phyloP scores from a whole-genome alignment of 108 stramenopile species.

The Fragilariopsis cylindrus region DNA sequence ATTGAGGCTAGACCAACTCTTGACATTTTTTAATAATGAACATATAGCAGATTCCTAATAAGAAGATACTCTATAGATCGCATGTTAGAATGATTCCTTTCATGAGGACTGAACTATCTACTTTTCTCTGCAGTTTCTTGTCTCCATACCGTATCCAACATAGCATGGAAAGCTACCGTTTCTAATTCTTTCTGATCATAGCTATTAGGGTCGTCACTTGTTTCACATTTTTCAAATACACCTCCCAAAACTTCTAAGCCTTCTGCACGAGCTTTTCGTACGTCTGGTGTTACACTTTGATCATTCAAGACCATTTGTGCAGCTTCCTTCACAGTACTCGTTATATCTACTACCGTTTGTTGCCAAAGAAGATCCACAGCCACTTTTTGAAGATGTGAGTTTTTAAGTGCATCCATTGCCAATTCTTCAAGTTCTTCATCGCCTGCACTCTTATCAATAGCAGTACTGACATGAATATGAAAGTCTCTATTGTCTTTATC shows the following conservation, averaged over 20 bases:
- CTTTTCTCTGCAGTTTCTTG: constrained; percentile 37
- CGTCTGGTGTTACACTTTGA: constrained; percentile 53
- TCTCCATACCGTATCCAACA: constrained; percentile 66
- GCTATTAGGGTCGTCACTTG: constrained; percentile 20
- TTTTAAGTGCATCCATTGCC: constrained; percentile 37
- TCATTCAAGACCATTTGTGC: constrained; percentile 79
- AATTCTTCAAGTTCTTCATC: constrained; percentile 48
- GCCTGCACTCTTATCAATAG: constrained; percentile 53
- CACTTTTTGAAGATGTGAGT: constrained; percentile 17
- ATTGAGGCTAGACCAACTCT: too few relatives aligned
- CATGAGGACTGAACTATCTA: neutral
- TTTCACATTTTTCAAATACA: constrained; percentile 38
- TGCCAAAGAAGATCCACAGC: constrained; percentile 68
- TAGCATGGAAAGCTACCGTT: constrained; percentile 65
- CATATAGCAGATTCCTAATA: too few relatives aligned
- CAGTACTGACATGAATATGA: constrained; percentile 45
- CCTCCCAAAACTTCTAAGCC: constrained; percentile 60
- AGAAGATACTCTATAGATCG: too few relatives aligned
- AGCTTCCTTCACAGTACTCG: constrained; percentile 67
- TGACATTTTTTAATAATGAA: too few relatives aligned
- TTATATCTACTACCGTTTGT: constrained; percentile 81
- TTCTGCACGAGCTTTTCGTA: constrained; percentile 53
- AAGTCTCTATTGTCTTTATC: constrained; percentile 48
- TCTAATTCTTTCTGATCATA: constrained; percentile 42
- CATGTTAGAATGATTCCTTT: too few relatives aligned